Base-by-base conservation (phyloP, 23 red algal species). In the Cyanidioschyzon merolae region DNA sequence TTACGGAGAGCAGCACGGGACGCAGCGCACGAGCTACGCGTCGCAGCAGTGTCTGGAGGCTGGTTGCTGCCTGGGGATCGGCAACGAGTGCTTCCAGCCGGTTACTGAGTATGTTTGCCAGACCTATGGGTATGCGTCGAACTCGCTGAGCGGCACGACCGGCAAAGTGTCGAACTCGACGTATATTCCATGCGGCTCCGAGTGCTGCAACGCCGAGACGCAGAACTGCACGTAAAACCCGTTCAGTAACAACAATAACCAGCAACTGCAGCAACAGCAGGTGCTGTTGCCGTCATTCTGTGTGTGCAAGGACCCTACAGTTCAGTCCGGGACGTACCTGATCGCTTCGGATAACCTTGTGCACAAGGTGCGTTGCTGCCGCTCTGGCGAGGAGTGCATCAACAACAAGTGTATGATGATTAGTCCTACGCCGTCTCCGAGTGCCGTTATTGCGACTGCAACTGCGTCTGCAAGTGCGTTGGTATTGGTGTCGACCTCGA, bases 201-300 rank as follows among this genome's bases (percentile, higher is more conserved):
- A 71, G 63, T 71, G 63, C 63, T 71, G 63, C 63, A 71, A 71
- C 63, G 32, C 63, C 63, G 63, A 25, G n/a, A 71, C 63, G n/a
- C 63, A 71, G 63, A 71, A 71, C 63, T 71, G 63, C 63, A 35
- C 63, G 12, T 71, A 71, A 7, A 71, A 7, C 63, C n/a, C 63
- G 32, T 25, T 25, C 21, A 35, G n/a, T 27, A 71, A 27, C 63
- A 35, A 27, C 63, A 71, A 71, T 35, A 71, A 54, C 45, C 7
- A 54, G 12, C 7, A 54, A 15, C 12, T 17, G 21, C 63, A 71
- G 21, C 63, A 71, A 12, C 63, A 25, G 32, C 63, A 25, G 21
- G 30, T 71, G 16, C 12, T 35, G 3, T 35, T 35, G 63, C 63
- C 63, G 2, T 71, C 63, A 27, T 71, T 71, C 63, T 71, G 63